Evolutionary conservation across 768 basidiomycete genomes (phyloP), one percentile per base, ranked within the genome.

Genomic region (Tephrocybe sp.): DNA sequence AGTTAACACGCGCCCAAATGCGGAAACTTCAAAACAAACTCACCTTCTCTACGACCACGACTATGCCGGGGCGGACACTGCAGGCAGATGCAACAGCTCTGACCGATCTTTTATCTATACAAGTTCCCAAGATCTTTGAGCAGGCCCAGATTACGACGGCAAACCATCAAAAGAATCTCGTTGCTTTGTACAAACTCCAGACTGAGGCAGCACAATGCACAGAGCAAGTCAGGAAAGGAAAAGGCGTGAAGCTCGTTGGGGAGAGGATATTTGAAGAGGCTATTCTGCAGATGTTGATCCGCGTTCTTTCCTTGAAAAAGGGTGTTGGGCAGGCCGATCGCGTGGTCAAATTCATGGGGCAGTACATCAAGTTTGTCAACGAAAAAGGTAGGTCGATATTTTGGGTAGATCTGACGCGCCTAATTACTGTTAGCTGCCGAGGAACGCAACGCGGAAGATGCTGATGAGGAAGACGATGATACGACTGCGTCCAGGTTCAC

Each of bases 111-210:
- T 36, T 60, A 7, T 34, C 25, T 37, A n/a, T 44, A 6, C 31
- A 37, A 8, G 25, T 89, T 16, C 78, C 81, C 16, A 81, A 77
- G 27, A 89, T 93, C 36, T 90, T 95, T 53, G 82, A 88, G 24
- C 89, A 96, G 68, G 88, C 76, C 0, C 91, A 94, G 64, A 70
- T 64, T 6, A 82, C 86, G 0, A 66, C 75, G 12, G 83, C 89
- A 8, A 93, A 91, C 64, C 94, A 98, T 66, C 84, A 86, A 53
- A 97, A 97, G 75, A 96, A 97, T 68, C 73, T 86, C 43, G 85
- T 92, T 34, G 82, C 84, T 0, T 78, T 97, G 3, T 76, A 90
- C 73, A 92, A 92, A 64, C 67, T 95, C 34, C 92, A 95, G 49
- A 48, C 68, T 4, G 76, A 87, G 45, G 86, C 85, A 9, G 82